These are phyloP conservation scores for Warburgia ugandensis DNA, from an alignment of 164 flowering plant genomes.

Conservation along the genomic window DNA sequence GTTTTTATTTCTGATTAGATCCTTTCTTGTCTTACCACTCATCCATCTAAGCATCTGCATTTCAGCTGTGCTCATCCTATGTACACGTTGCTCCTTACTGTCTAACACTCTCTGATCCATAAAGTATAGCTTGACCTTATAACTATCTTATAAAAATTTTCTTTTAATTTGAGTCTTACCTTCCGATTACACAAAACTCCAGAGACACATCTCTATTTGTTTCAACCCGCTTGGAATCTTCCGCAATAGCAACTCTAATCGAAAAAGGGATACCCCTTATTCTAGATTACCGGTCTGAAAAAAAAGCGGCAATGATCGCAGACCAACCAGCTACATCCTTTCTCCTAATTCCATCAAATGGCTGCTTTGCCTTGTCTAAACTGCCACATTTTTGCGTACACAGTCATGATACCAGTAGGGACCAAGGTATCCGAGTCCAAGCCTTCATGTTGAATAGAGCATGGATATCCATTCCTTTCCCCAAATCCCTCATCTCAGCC, in stretches of 20 bases:
- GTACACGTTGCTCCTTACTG: too few species aligned
- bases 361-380: slow-evolving; percentile 29
- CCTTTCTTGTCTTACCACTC: too few species aligned
- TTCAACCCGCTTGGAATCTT: too few species aligned
- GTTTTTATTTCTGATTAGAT: too few species aligned
- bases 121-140: too few species aligned
- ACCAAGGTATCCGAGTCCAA: slow-evolving; percentile 35
- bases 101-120: too few species aligned
- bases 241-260: slow-evolving; percentile 38
- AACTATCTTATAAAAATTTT: too few species aligned
- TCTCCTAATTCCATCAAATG: slow-evolving; percentile 30
- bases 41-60: too few species aligned
- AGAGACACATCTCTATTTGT: too few species aligned
- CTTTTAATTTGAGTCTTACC: too few species aligned
- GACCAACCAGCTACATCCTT: slow-evolving; percentile 66
- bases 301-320: slow-evolving; percentile 49
- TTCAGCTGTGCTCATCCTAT: too few species aligned
- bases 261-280: slow-evolving; percentile 51
- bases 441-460: slow-evolving; percentile 22
- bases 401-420: slow-evolving; percentile 46
- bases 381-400: slow-evolving; percentile 76
- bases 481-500: slow-evolving; percentile 45
- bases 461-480: slow-evolving; percentile 53
- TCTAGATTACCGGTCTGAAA: slow-evolving; percentile 41
- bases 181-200: too few species aligned